phyloP scores from a whole-genome alignment of 805 yeast genomes.

The Cyberlindnera mrakii region DNA sequence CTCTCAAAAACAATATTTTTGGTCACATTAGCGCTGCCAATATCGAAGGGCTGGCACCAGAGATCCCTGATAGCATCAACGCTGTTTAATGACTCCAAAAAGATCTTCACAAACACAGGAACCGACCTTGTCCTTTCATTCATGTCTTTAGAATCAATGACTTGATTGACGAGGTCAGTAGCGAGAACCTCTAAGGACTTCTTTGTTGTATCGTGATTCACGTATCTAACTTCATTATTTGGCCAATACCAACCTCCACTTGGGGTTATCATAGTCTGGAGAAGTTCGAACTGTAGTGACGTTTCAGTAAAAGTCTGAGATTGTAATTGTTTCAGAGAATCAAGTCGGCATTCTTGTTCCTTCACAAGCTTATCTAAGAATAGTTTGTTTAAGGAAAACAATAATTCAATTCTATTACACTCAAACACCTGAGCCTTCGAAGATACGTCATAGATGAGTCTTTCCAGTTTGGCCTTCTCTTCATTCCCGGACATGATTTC shows the following conservation, averaged over 20 bases:
- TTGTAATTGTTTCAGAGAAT: conserved; percentile 1
- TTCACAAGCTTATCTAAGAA: conserved; percentile 8
- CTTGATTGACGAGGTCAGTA: conserved; percentile 19
- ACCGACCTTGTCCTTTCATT: conserved; percentile 10
- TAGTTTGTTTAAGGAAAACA: conserved; percentile 6
- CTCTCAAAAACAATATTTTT: conserved; percentile 4
- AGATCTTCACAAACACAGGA: conserved; percentile 14
- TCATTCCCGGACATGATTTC: conserved; percentile 2
- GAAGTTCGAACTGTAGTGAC: conserved; percentile 7
- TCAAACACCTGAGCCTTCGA: conserved; percentile 15
- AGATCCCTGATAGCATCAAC: conserved; percentile 5
- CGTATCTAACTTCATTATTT: conserved; percentile 9
- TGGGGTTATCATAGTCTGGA: not conserved
- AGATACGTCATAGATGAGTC: conserved; percentile 1
- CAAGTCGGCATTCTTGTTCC: conserved; percentile 2
- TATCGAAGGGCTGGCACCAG: conserved; percentile 16
- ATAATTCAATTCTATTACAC: conserved; percentile 12
- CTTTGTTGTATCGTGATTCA: conserved; percentile 3
- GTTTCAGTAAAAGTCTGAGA: conserved; percentile 1
- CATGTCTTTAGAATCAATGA: conserved; percentile 2
- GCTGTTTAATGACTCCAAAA: conserved; percentile 5
- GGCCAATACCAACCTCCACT: conserved; percentile 24
- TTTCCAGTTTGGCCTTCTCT: conserved; percentile 10
- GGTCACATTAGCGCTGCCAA: conserved; percentile 11
- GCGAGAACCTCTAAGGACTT: conserved; percentile 12